phyloP scores from a whole-genome alignment of 176 grass and related monocot species.

The Alopecurus myosuroides region DNA sequence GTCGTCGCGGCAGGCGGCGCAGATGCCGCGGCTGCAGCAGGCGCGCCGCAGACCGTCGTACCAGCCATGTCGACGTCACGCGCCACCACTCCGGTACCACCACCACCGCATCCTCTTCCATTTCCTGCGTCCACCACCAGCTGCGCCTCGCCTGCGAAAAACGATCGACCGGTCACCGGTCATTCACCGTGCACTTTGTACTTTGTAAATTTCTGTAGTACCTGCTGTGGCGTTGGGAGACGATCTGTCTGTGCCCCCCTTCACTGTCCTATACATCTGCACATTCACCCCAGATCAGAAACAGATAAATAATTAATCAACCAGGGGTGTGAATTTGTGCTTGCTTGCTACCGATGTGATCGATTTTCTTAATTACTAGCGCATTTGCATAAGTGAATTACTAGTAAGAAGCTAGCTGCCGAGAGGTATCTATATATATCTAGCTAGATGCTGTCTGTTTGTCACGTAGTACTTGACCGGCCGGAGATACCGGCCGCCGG shows the following conservation, averaged over 20 bases:
- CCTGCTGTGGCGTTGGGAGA: conserved; percentile 26
- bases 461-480: conserved; percentile 43
- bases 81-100: conserved; percentile 21
- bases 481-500: conserved; percentile 18
- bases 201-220: conserved; percentile 5
- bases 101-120: conserved; percentile 16
- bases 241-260: conserved; percentile 78
- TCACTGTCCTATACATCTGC: conserved; percentile 99
- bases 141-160: conserved; percentile 29
- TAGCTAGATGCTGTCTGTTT: conserved; percentile 45
- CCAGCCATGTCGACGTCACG: conserved; percentile 40
- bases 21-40: conserved; percentile 21
- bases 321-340: not conserved
- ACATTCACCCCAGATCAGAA: not conserved
- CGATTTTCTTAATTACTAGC: not conserved
- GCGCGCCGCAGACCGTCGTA: conserved; percentile 15
- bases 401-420: too few species aligned
- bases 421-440: too few species aligned
- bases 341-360: not conserved
- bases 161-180: not conserved
- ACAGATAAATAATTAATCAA: not conserved
- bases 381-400: not conserved
- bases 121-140: conserved; percentile 15
- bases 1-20: conserved; percentile 25
- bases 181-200: not conserved